These are phyloP conservation scores for Kuraishia piskuri DNA, from an alignment of 805 yeast genomes.

Conservation along the genomic window DNA sequence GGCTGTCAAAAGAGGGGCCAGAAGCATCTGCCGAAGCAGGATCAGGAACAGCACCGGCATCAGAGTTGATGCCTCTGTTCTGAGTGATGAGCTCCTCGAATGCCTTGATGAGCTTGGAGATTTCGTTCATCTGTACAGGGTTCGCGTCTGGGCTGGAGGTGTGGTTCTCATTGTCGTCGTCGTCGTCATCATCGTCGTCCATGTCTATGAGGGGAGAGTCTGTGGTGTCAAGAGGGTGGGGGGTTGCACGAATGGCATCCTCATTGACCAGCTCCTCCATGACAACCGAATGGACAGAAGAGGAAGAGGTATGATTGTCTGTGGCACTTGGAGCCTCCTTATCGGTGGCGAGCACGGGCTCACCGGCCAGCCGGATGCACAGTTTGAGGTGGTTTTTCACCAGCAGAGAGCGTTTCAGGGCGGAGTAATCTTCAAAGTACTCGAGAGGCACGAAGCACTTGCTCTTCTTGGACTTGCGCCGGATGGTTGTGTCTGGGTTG, in stretches of 20 bases:
- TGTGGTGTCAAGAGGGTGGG: not conserved
- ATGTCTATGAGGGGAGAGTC: not conserved
- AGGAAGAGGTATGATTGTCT: not conserved
- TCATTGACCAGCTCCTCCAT: not conserved
- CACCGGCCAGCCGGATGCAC: conserved; percentile 5
- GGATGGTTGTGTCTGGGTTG: conserved; percentile 2
- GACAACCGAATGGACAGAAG: not conserved
- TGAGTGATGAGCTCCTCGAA: conserved; percentile 6
- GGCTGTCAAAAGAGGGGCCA: not conserved
- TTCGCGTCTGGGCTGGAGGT: not conserved
- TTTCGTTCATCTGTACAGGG: conserved; percentile 2
- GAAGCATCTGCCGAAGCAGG: not conserved
- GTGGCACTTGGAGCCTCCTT: not conserved
- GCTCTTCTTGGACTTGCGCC: conserved; percentile 39
- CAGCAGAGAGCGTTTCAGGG: conserved; percentile 35
- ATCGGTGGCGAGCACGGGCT: not conserved
- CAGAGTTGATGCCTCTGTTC: not conserved
- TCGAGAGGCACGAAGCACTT: conserved; percentile 31
- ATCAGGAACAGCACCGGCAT: too few relatives aligned
- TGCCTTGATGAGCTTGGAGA: conserved; percentile 5
- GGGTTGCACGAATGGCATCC: not conserved
- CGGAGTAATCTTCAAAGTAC: conserved; percentile 29
- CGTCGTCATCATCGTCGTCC: not conserved
- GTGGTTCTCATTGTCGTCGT: not conserved
- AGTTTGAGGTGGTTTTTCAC: conserved; percentile 38